Conservation (phyloP, 2,329 filamentous ascomycete genomes). For the Atkinsonella hypoxylon region DNA sequence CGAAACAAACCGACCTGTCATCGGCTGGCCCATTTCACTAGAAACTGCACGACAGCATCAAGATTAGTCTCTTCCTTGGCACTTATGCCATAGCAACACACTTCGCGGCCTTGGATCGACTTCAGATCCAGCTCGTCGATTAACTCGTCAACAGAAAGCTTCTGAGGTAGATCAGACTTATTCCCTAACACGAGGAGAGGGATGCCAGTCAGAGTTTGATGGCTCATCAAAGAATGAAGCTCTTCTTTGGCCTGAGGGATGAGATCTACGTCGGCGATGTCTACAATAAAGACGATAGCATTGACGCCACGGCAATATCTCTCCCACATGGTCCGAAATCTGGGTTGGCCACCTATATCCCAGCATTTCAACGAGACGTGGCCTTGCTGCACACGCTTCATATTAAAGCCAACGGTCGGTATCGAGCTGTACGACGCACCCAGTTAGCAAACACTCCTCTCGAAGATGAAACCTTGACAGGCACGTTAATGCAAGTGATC, state of each 20-base stretch:
- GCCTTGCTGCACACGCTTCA: constrained; percentile 94
- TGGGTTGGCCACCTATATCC: constrained; percentile 94
- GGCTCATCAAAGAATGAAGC: constrained; percentile 77
- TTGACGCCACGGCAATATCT: constrained; percentile 95
- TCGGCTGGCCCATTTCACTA: constrained; percentile 78
- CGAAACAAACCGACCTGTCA: constrained; percentile 26
- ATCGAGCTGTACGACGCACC: constrained; percentile 59
- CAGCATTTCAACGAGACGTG: constrained; percentile 98
- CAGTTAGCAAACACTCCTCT: background rate
- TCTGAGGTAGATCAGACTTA: constrained; percentile 89
- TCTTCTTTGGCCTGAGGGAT: constrained; percentile 83
- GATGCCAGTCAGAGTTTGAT: constrained; percentile 76
- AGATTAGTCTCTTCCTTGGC: constrained; percentile 98
- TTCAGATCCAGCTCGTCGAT: constrained; percentile 90
- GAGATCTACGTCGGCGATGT: constrained; percentile 75
- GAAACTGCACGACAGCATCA: constrained; percentile 90
- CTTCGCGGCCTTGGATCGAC: constrained; percentile 79
- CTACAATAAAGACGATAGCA: constrained; percentile 96
- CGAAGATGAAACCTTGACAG: background rate
- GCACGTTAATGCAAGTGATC: background rate
- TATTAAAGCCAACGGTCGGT: constrained; percentile 97
- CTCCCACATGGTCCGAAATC: constrained; percentile 99
- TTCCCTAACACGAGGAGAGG: constrained; percentile 91
- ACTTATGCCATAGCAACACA: constrained; percentile 97
- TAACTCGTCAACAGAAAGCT: constrained; percentile 84